Base-by-base conservation (phyloP, 129 eudicot species). In the Tanacetum coccineum region DNA sequence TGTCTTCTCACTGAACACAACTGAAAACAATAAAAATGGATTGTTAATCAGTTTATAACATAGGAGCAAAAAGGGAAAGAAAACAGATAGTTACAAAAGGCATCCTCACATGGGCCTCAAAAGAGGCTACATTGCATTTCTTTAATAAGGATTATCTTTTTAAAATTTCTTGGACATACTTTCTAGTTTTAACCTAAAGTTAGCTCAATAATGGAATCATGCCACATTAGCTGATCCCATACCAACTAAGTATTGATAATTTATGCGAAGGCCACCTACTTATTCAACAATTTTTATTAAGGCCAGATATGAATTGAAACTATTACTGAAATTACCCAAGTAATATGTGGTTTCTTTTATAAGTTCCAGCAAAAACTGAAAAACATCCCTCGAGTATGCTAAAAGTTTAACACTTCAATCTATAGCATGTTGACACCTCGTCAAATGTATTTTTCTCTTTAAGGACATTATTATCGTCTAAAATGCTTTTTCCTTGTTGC, bases 31-130 rank as follows among this genome's bases (percentile, higher is more conserved):
- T 36, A 36, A 0, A 36, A 36, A 36, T 30, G 42, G 10, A 36
- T 36, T 5, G 42, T 36, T 36, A 36, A 36, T 36, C 42, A 36
- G 42, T 36, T 36, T 36, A 76, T 59, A 64, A 44, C 13, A 53
- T 36, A 53, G 0, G 9, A 15, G 48, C 12, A 74, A 67, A 51
- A 60, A 49, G 64, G 42, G 42, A 73, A 65, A 69, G 25, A 53
- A 66, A 66, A 67, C 22, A 53, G 46, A 68, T 72, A 52, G 62
- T 62, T 62, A 75, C 75, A 81, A 46, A 72, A 72, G 83, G 73
- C 72, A 79, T 46, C 64, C 52, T 63, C 75, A 69, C 48, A 87
- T 76, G 87, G 82, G 25, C 58, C 20, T 52, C 61, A 76, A 76
- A 70, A 71, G 64, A 59, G 30, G 62, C 40, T 61, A 53, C 47